Evolutionary conservation across 495 filamentous ascomycete species (phyloP), one percentile per base, ranked within the genome.

Genomic region (Penicillium alfredii): DNA sequence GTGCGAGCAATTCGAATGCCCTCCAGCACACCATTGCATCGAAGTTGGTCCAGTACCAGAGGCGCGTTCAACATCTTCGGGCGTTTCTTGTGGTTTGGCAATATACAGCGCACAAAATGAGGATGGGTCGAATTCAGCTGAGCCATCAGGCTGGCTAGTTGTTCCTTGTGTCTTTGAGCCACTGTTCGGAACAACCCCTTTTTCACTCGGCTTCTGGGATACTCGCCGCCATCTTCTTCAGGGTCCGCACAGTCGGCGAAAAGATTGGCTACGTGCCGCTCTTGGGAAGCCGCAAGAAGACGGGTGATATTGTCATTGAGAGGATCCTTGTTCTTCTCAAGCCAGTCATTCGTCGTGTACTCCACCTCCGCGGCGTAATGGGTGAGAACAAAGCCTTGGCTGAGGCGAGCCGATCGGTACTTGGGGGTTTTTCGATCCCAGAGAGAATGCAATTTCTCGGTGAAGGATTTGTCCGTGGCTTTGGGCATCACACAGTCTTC

Each of bases 401-500:
- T 83, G 18, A 96, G 74, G 20, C 92, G 80, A 29, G 89, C 87
- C 5, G 86, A 74, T 17, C 86, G 80, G 60, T 97, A 99, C 59
- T 99, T 97, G 21, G 81, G 75, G 20, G 88, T 89, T 60, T 94
- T 96, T 40, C 86, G 81, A 58, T 99, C 89, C 92, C 93, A 99
- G 14, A 97, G 73, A 2, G 82, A 85, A 59, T 99, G 86, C 7
- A 99, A 74, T 61, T 99, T 99, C 51, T 99, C 93, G 0, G 90
- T 95, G 48, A 99, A 99, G 8, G 84, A 82, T 55, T 85, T 94
- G 54, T 99, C 93, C 5, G 88, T 96, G 6, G 93, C 93, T 55
- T 97, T 99, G 8, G 93, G 93, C 93, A 99, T 99, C 18, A 99
- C 93, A 33, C 80, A 89, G 59, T 99, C 93, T 63, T 99, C 93